phyloP scores from a whole-genome alignment of 495 filamentous ascomycete species.

The Annulohypoxylon nitens region DNA sequence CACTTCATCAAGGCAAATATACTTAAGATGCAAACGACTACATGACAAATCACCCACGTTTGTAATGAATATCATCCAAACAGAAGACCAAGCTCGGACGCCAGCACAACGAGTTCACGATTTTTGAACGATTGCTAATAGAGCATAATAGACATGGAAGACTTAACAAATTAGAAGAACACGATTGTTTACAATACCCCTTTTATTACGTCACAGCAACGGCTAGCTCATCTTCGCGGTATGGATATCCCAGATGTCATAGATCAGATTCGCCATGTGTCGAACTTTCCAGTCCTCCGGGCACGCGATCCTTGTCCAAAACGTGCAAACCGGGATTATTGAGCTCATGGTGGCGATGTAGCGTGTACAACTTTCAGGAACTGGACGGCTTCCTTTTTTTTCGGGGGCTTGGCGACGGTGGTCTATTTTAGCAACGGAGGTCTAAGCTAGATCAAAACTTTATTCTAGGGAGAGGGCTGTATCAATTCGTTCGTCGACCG shows the following conservation, averaged over 20 bases:
- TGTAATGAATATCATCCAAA: too few relatives aligned
- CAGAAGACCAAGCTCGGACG: too few relatives aligned
- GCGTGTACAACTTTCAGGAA: not conserved
- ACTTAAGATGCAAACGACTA: too few relatives aligned
- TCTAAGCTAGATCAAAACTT: constrained; percentile 1
- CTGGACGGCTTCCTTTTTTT: not conserved
- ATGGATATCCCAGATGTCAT: constrained; percentile 9
- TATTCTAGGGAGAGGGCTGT: not conserved
- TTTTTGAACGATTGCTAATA: not conserved
- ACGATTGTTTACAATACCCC: not conserved
- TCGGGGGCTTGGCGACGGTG: not conserved
- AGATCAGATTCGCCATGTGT: not conserved
- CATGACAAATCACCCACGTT: too few relatives aligned
- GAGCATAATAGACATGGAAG: not conserved
- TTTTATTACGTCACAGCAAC: not conserved
- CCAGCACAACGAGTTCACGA: not conserved
- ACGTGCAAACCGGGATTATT: not conserved
- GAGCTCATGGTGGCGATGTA: not conserved
- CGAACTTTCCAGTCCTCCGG: not conserved
- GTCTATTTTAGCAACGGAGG: not conserved
- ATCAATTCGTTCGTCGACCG: not conserved
- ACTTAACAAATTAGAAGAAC: not conserved
- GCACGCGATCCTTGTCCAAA: not conserved
- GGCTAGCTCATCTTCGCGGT: not conserved
- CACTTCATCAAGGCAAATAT: too few relatives aligned